These are phyloP conservation scores for Clohesyomyces aquaticus DNA, from an alignment of 495 filamentous ascomycete genomes.

Conservation along the genomic window DNA sequence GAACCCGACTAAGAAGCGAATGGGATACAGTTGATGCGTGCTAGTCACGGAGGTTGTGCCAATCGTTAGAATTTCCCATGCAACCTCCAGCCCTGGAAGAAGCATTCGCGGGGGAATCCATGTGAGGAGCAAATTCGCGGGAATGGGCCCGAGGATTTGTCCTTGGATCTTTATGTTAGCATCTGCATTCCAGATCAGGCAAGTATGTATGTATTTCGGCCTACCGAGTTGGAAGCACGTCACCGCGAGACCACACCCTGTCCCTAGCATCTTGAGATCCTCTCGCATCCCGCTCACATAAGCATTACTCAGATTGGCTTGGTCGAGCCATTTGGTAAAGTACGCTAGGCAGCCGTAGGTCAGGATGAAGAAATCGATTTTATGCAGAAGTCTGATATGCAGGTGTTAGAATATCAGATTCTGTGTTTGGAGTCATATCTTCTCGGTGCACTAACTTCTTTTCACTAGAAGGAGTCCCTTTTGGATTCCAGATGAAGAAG, in stretches of 20 bases:
- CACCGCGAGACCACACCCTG: not conserved
- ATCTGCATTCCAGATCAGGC: too few relatives aligned
- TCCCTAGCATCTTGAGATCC: not conserved
- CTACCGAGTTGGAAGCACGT: too few relatives aligned
- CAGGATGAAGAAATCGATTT: not conserved
- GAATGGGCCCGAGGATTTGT: not conserved
- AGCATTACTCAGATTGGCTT: not conserved
- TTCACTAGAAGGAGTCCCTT: too few relatives aligned
- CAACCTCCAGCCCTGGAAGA: not conserved
- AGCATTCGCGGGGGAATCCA: not conserved
- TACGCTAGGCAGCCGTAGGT: not conserved
- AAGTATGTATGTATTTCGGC: too few relatives aligned
- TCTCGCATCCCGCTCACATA: not conserved
- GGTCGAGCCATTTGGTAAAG: not conserved
- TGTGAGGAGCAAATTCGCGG: not conserved
- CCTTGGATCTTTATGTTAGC: not conserved
- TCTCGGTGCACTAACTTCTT: too few relatives aligned
- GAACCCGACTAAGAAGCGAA: not conserved
- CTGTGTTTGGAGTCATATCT: too few relatives aligned
- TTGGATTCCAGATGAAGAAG: too few relatives aligned
- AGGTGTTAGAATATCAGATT: conserved; percentile 1
- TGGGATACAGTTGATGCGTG: not conserved
- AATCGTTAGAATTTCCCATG: not conserved
- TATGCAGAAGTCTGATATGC: too few relatives aligned
- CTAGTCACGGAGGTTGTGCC: not conserved